Evolutionary conservation across 2,329 filamentous ascomycete genomes (phyloP).

Genomic region (Bipolaris oryzae): DNA sequence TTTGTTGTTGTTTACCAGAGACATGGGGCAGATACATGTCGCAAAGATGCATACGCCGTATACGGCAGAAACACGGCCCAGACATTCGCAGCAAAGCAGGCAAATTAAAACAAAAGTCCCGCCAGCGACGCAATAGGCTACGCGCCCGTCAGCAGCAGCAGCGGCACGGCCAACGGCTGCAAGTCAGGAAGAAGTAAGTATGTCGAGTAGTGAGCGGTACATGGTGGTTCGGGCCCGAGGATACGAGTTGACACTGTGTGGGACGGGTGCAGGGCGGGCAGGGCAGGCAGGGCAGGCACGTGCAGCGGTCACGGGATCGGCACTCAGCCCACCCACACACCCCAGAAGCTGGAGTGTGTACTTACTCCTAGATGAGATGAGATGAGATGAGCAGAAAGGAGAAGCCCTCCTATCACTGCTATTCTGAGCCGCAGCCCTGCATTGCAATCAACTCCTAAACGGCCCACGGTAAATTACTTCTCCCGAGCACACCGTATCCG

Average conservation of each 20-base stretch:
- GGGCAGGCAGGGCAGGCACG: not conserved
- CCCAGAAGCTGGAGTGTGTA: not conserved
- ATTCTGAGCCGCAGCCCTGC: not conserved
- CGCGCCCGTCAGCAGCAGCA: too few species aligned
- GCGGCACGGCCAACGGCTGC: not conserved
- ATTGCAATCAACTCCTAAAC: not conserved
- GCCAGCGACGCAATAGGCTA: too few species aligned
- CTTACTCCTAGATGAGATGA: too few species aligned
- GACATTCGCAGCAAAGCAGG: too few species aligned
- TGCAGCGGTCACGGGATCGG: not conserved
- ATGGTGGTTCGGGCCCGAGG: not conserved
- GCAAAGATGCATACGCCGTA: too few species aligned
- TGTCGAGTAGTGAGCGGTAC: too few species aligned
- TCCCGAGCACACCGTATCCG: not conserved
- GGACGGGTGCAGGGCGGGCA: not conserved
- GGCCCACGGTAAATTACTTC: not conserved
- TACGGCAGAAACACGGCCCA: constrained; percentile 4
- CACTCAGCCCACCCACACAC: not conserved
- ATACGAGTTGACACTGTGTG: not conserved
- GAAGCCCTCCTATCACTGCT: not conserved
- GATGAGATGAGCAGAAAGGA: constrained; percentile 1
- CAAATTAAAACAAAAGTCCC: too few species aligned
- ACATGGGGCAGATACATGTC: not conserved
- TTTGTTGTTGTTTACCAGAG: constrained; percentile 3
- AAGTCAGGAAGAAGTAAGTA: not conserved